phyloP scores from a whole-genome alignment of 768 basidiomycete genomes.

The Psilocybe cubensis region DNA sequence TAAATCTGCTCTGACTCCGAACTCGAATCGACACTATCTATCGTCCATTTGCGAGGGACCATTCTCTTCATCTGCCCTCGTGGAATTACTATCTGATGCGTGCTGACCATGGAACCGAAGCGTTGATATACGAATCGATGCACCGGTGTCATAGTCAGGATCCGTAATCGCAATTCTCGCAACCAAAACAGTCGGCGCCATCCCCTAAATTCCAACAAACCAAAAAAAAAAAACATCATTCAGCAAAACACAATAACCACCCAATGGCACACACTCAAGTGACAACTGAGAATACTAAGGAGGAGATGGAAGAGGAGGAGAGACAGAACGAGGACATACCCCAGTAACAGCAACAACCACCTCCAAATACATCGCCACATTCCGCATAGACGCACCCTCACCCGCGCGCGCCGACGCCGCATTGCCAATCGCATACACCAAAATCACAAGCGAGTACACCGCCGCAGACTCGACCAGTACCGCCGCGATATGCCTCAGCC shows the following conservation, averaged over 20 bases:
- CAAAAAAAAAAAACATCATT: too few species aligned
- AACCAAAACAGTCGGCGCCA: background rate
- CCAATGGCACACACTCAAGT: too few species aligned
- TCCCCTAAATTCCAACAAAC: background rate
- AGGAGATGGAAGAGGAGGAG: too few species aligned
- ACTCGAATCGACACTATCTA: too few species aligned
- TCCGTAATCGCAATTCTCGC: background rate
- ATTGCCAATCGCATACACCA: background rate
- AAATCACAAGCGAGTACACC: background rate
- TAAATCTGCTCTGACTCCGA: too few species aligned
- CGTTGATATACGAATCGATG: background rate
- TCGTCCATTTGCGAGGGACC: too few species aligned
- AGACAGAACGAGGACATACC: background rate
- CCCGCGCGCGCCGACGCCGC: background rate
- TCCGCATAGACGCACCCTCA: background rate
- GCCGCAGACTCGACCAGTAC: background rate
- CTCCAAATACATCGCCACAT: background rate
- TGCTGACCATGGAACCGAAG: background rate
- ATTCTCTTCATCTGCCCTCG: too few species aligned
- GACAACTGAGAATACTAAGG: too few species aligned
- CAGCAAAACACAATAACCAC: too few species aligned
- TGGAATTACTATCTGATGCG: too few species aligned
- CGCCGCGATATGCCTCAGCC: background rate
- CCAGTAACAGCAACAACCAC: background rate
- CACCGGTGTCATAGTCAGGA: background rate